These are phyloP conservation scores for Trichosanthes truncata DNA, from an alignment of 306 rosid species.

Conservation along the genomic window DNA sequence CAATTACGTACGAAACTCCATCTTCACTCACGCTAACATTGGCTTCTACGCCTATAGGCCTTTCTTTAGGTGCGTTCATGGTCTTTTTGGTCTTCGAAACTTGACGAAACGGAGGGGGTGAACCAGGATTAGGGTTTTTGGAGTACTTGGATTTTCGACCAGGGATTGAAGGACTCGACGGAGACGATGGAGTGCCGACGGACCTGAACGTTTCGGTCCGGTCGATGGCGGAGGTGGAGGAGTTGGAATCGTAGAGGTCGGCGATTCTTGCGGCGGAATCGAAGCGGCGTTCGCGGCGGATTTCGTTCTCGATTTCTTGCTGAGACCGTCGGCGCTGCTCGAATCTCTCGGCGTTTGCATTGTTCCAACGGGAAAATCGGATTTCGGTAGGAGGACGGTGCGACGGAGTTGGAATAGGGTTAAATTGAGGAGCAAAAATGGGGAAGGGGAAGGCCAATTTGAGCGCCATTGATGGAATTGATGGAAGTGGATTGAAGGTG, in stretches of 20 bases:
- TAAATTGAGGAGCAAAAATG: constrained; percentile 28
- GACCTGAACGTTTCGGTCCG: constrained; percentile 26
- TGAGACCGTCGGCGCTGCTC: constrained; percentile 45
- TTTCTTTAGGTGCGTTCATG: constrained; percentile 13
- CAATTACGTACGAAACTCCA: constrained; percentile 41
- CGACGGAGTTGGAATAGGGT: constrained; percentile 18
- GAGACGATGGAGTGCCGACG: constrained; percentile 52
- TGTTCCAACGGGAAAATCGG: constrained; percentile 54
- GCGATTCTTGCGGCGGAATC: constrained; percentile 31
- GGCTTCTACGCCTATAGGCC: constrained; percentile 24
- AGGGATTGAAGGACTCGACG: constrained; percentile 57
- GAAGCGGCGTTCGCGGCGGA: constrained; percentile 63
- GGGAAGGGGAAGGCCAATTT: constrained; percentile 41
- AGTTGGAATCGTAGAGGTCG: constrained; percentile 5
- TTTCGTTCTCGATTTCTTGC: constrained; percentile 59
- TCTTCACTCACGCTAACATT: constrained; percentile 48
- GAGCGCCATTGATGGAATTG: constrained; percentile 53
- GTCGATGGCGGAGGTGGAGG: constrained; percentile 1
- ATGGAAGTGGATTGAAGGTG: neutral
- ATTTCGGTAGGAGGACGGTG: constrained; percentile 30
- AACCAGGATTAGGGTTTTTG: constrained; percentile 29
- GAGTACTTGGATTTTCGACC: constrained; percentile 62
- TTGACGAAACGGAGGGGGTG: constrained; percentile 51
- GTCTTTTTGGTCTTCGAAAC: constrained; percentile 18
- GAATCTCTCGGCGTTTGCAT: constrained; percentile 64